Evolutionary conservation across 139 green algal species (phyloP), one percentile per base, ranked within the genome.

Genomic region (Ettlia oleoabundans): DNA sequence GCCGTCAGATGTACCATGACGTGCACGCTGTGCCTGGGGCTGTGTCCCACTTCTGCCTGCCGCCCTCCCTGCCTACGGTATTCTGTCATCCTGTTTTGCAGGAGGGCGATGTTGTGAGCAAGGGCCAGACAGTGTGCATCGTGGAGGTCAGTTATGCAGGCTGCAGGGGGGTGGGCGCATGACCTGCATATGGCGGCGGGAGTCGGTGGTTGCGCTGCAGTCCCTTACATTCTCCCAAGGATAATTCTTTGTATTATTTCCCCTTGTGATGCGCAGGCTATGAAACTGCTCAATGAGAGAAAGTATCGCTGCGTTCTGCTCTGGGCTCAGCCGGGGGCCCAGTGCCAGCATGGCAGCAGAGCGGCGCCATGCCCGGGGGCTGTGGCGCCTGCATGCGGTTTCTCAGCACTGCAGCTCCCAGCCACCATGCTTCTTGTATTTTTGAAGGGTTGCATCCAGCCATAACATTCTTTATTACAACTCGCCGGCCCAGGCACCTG

Each of bases 101-200:
- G 72, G 92, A 94, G 76, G 96, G 96, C 13, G 96, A 98, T 90
- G 88, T 69, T 38, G 95, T 99, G 62, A 95, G 89, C 81, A 97
- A 97, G 88, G 96, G 96, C 26, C 95, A 99, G 88, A 94, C 90
- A 19, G 89, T 99, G 30, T 96, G 95, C 86, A 98, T 99, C 87
- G 95, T 99, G 37, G 96, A 99, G 91, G 96, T 66, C 21, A 66
- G 58, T 66, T 66, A 24, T 10, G n/a, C 21, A 6, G 58, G 10
- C 21, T n/a, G 58, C 21, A 66, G 58, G 58, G 58, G 58, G 9
- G 58, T 66, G 9, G 24, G 58, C 21, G 24, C n/a, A n/a, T n/a
- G n/a, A n/a, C n/a, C n/a, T n/a, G n/a, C n/a, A n/a, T n/a, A n/a
- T n/a, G n/a, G n/a, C n/a, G n/a, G n/a, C n/a, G n/a, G n/a, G n/a